A percentile compares a stretch with the other conserved stretches of the same genome.
These are phyloP conservation scores for sunflower (Helianthus annuus) DNA, from an alignment of 129 eudicot genomes.

Conservation along the genomic window DNA sequence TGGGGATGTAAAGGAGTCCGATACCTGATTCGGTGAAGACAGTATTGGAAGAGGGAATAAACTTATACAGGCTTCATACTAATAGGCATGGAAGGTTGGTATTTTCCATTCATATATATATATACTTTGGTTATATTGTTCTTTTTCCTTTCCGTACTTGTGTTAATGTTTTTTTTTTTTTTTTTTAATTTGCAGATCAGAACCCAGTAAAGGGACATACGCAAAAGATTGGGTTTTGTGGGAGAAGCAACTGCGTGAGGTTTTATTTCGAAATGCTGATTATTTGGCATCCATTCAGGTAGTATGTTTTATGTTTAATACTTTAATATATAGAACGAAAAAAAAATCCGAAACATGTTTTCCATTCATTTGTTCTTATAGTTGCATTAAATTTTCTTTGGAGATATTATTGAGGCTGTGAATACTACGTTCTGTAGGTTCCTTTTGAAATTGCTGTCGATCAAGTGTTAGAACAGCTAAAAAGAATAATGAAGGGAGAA, in stretches of 20 bases:
- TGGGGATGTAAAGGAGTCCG: slow-evolving; percentile 53
- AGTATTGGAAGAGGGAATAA: slow-evolving; percentile 83
- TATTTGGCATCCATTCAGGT: slow-evolving; percentile 85
- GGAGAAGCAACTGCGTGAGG: slow-evolving; percentile 81
- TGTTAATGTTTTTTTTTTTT: neutral
- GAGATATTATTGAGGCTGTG: slow-evolving; percentile 11
- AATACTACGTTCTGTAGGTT: slow-evolving; percentile 44
- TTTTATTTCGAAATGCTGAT: slow-evolving; percentile 46
- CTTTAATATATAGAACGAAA: neutral
- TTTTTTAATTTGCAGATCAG: slow-evolving; percentile 48
- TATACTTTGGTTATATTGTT: neutral
- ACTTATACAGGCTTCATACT: slow-evolving; percentile 70
- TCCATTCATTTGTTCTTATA: neutral
- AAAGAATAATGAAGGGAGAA: slow-evolving; percentile 73
- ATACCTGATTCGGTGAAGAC: slow-evolving; percentile 68
- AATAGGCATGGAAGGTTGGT: slow-evolving; percentile 80
- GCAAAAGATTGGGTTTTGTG: slow-evolving; percentile 68
- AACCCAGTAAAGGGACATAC: slow-evolving; percentile 78
- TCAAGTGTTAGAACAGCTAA: slow-evolving; percentile 62
- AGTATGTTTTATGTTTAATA: no score
- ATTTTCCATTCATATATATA: slow-evolving; percentile 3
- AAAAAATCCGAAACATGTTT: neutral
- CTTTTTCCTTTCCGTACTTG: neutral
- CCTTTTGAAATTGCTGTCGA: slow-evolving; percentile 74
- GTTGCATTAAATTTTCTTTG: neutral